Conservation (phyloP, 2,329 filamentous ascomycete species). For the Scopulariopsis brevicaulis region DNA sequence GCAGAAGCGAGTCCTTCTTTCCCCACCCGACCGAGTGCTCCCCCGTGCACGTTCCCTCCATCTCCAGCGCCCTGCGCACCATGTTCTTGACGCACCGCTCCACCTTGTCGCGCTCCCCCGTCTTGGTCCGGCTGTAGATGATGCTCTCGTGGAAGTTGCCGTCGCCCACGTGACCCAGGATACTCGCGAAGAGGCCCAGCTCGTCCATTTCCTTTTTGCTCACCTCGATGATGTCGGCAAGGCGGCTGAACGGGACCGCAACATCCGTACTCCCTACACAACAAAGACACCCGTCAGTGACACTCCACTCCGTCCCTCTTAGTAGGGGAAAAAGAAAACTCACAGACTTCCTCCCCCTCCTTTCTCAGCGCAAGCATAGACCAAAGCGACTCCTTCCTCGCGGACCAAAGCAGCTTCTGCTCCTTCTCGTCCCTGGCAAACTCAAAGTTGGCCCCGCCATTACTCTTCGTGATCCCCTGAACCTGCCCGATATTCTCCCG, state of each 20-base stretch:
- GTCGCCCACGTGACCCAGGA: conserved; percentile 83
- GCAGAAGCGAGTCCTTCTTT: conserved; percentile 69
- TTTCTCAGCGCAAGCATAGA: conserved; percentile 62
- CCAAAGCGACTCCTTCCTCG: conserved; percentile 76
- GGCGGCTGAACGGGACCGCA: conserved; percentile 64
- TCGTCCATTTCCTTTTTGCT: conserved; percentile 85
- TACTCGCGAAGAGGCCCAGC: conserved; percentile 74
- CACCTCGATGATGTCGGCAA: conserved; percentile 67
- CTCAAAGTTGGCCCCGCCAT: conserved; percentile 59
- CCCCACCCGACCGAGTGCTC: conserved; percentile 81
- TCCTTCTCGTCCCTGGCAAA: conserved; percentile 64
- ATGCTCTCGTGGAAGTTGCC: conserved; percentile 94
- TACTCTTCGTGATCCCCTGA: conserved; percentile 50
- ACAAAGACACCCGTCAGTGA: background rate
- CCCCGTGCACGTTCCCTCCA: conserved; percentile 89
- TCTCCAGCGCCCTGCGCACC: conserved; percentile 80
- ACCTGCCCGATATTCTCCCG: conserved; percentile 65
- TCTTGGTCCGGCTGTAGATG: conserved; percentile 66
- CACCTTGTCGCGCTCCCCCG: conserved; percentile 61
- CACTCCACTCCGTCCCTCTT: background rate
- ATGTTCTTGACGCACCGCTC: conserved; percentile 79
- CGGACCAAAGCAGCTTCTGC: conserved; percentile 67
- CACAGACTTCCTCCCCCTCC: conserved; percentile 57
- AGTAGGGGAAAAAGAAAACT: conserved; percentile 25
- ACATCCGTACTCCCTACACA: conserved; percentile 65